Percentiles rank a stretch among this genome's conserved stretches.
Evolutionary conservation across 2,329 filamentous ascomycete species (phyloP).

Genomic region (Fonsecaea nubica): DNA sequence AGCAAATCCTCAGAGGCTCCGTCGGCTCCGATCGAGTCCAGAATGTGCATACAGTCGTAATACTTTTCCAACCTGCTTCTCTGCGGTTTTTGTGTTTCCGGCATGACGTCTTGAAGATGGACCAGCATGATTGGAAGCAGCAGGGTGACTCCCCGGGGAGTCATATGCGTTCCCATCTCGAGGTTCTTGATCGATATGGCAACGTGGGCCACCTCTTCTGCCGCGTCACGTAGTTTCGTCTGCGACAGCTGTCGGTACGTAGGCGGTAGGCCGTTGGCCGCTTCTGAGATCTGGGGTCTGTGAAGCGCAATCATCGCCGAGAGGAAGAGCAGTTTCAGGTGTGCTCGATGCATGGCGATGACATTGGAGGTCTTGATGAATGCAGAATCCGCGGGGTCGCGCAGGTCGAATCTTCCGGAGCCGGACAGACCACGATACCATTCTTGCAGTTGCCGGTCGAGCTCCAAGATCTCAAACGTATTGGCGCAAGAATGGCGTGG

Average conservation of each 20-base stretch:
- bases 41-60: slow-evolving; percentile 22
- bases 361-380: neutral
- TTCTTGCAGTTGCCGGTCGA: slow-evolving; percentile 76
- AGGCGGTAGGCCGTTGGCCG: slow-evolving; percentile 48
- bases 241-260: slow-evolving; percentile 76
- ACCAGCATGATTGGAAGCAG: slow-evolving; percentile 92
- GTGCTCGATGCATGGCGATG: slow-evolving; percentile 67
- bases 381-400: slow-evolving; percentile 1
- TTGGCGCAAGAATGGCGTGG: slow-evolving; percentile 87
- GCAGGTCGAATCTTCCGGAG: slow-evolving; percentile 11
- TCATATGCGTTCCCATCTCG: slow-evolving; percentile 76
- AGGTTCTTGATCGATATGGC: slow-evolving; percentile 71
- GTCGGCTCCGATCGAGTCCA: slow-evolving; percentile 18
- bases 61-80: slow-evolving; percentile 24
- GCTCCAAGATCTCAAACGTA: slow-evolving; percentile 75
- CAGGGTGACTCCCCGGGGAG: slow-evolving; percentile 87
- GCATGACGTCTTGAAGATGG: slow-evolving; percentile 82
- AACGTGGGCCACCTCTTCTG: slow-evolving; percentile 84
- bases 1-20: slow-evolving; percentile 10
- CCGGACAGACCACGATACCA: slow-evolving; percentile 68
- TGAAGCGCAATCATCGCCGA: slow-evolving; percentile 92
- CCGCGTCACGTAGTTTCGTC: slow-evolving; percentile 80
- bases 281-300: slow-evolving; percentile 78
- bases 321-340: slow-evolving; percentile 91
- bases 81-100: slow-evolving; percentile 1